A percentile compares a stretch with the other conserved stretches of the same genome.
These are phyloP conservation scores for Phytopythium oedochilum DNA, from an alignment of 352 stramenopile genomes.

Conservation along the genomic window DNA sequence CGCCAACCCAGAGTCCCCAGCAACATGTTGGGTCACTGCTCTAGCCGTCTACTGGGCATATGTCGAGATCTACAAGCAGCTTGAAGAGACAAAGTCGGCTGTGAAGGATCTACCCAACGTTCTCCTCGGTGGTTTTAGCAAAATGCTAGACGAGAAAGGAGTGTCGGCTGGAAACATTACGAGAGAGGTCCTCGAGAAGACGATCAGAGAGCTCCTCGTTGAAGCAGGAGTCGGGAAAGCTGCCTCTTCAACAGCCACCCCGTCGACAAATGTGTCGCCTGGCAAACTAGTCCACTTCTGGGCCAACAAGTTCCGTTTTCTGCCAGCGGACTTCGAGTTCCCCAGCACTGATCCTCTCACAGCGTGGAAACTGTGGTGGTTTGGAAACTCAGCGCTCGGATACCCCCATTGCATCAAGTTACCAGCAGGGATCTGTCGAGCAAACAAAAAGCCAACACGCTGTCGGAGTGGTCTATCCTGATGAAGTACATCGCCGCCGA, in stretches of 20 bases:
- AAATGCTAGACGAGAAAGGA: background rate
- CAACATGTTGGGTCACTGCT: no score
- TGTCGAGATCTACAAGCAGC: conserved; percentile 9
- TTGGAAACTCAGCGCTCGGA: background rate
- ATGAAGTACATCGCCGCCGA: background rate
- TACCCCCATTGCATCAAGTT: background rate
- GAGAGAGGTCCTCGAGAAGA: background rate
- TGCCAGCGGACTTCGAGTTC: background rate
- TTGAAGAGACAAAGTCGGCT: background rate
- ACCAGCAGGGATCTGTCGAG: background rate
- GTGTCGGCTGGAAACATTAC: background rate
- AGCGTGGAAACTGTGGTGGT: background rate
- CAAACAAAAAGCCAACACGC: background rate
- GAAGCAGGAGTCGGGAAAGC: background rate
- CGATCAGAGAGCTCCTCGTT: background rate
- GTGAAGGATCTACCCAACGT: background rate
- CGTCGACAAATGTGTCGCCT: no score
- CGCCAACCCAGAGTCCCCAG: no score
- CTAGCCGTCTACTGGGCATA: no score
- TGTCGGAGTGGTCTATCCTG: background rate
- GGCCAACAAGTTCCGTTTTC: background rate
- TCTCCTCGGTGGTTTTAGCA: background rate
- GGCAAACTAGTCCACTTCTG: background rate
- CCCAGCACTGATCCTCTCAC: background rate
- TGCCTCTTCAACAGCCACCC: background rate